These are phyloP conservation scores for Cytidiella melzeri DNA, from an alignment of 768 basidiomycete species.

Conservation along the genomic window DNA sequence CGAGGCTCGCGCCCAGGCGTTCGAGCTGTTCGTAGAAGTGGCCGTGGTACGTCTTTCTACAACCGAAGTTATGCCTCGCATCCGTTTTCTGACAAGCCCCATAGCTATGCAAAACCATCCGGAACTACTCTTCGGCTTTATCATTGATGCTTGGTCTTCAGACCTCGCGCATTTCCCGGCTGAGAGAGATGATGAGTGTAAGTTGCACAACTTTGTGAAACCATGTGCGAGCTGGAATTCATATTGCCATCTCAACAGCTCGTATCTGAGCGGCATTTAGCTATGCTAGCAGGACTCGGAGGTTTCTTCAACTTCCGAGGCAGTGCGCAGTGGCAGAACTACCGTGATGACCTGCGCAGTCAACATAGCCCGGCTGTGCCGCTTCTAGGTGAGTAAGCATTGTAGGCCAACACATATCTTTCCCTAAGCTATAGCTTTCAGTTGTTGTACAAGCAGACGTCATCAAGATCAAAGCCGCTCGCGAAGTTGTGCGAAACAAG, in stretches of 20 bases:
- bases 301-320: background rate
- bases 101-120: background rate
- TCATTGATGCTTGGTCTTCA: background rate
- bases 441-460: background rate
- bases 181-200: background rate
- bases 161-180: background rate
- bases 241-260: background rate
- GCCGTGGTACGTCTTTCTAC: background rate
- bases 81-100: too few species aligned
- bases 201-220: too few species aligned
- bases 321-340: background rate
- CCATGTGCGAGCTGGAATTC: too few species aligned
- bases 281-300: background rate
- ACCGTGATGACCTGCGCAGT: background rate
- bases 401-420: background rate
- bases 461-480: background rate
- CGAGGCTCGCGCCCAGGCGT: background rate
- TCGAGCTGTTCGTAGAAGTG: background rate
- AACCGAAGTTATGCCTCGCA: too few species aligned
- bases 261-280: background rate
- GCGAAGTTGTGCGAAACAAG: background rate
- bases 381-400: background rate
- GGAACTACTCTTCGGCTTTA: constrained; percentile 2
- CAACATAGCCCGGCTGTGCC: background rate
- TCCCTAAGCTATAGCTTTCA: background rate